A percentile compares a stretch with the other conserved stretches of the same genome.
phyloP scores from a whole-genome alignment of 2,329 filamentous ascomycete species.

The Colletotrichum sansevieriae region DNA sequence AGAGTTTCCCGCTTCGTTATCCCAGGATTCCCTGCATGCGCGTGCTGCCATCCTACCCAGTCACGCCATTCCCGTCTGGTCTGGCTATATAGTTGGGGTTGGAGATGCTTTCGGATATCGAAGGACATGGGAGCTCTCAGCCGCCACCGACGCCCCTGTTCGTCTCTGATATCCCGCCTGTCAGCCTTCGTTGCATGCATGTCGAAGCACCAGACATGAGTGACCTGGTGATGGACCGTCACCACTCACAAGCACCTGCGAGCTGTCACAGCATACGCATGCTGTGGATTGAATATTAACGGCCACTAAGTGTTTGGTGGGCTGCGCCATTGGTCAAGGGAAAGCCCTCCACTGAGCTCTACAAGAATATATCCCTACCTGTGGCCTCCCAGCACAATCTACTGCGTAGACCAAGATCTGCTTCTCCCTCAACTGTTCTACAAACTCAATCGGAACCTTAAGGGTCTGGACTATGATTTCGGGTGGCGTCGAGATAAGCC shows the following conservation, averaged over 20 bases:
- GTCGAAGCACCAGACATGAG: conserved; percentile 19
- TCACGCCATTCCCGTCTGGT: conserved; percentile 34
- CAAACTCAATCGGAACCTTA: conserved; percentile 69
- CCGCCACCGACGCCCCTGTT: conserved; percentile 7
- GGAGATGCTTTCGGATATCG: conserved; percentile 32
- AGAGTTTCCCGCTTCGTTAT: conserved; percentile 29
- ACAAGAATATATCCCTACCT: neutral
- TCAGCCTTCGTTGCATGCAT: conserved; percentile 28
- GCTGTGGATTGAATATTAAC: neutral
- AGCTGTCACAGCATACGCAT: neutral
- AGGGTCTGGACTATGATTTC: conserved; percentile 72
- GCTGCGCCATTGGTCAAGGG: neutral
- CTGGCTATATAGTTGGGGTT: conserved; percentile 21
- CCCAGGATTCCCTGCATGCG: conserved; percentile 31
- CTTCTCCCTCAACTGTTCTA: conserved; percentile 72
- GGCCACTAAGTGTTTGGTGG: neutral
- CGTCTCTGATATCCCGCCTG: conserved; percentile 31
- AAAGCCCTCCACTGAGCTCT: neutral
- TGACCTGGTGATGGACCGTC: conserved; percentile 22
- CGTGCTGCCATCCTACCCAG: conserved; percentile 32
- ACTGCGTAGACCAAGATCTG: conserved; percentile 61
- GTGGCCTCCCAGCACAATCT: neutral
- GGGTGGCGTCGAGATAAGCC: conserved; percentile 75
- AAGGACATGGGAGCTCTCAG: neutral
- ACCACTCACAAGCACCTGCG: neutral